These are phyloP conservation scores for Eucalyptus cladocalyx DNA, from an alignment of 345 rosid species.

Conservation along the genomic window DNA sequence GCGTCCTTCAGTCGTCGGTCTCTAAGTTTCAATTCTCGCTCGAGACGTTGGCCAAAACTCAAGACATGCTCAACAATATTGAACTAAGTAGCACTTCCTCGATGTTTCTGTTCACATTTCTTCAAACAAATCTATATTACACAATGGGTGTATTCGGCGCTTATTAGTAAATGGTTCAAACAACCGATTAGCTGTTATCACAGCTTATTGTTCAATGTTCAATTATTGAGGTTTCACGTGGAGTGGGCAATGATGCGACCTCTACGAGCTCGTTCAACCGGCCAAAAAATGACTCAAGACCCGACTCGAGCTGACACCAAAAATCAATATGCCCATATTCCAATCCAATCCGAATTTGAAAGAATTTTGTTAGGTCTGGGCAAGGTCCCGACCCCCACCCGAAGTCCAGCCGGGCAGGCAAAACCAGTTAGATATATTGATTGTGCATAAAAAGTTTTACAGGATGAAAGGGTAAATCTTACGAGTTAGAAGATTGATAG, in stretches of 20 bases:
- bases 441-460: neutral
- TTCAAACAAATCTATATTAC: neutral
- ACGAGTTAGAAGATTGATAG: neutral
- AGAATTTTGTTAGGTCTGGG: neutral
- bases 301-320: neutral
- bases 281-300: neutral
- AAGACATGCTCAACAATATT: neutral
- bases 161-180: neutral
- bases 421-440: neutral
- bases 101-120: neutral
- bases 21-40: neutral
- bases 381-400: neutral
- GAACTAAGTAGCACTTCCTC: neutral
- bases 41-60: neutral
- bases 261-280: neutral
- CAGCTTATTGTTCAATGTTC: neutral
- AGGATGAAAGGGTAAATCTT: neutral
- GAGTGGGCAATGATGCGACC: neutral
- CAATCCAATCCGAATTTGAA: neutral
- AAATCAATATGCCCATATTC: neutral
- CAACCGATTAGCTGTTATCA: neutral
- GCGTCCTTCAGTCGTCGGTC: neutral
- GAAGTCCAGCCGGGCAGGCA: neutral
- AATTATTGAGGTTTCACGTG: neutral
- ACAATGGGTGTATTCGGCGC: neutral